Evolutionary conservation across 495 filamentous ascomycete genomes (phyloP).

Genomic region (Xylona heveae): DNA sequence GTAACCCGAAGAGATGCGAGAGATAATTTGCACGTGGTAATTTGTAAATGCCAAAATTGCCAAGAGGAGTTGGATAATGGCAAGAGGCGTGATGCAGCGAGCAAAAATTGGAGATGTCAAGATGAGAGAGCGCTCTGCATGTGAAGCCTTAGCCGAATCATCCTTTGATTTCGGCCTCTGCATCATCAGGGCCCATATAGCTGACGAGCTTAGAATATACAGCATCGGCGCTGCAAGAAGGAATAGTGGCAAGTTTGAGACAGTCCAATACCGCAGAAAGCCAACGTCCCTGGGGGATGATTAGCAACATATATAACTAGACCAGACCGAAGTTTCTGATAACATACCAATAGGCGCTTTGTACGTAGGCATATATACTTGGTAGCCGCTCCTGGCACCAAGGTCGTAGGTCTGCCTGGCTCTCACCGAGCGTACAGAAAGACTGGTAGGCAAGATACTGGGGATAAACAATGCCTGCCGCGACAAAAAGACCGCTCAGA

Average conservation of each 20-base stretch:
- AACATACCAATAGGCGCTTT: slow-evolving; percentile 68
- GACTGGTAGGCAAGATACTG: slow-evolving; percentile 53
- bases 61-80: slow-evolving; percentile 59
- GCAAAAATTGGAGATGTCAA: too few species aligned
- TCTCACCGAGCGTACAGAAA: slow-evolving; percentile 31
- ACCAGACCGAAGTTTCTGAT: slow-evolving; percentile 1
- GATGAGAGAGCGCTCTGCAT: too few species aligned
- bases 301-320: slow-evolving; percentile 1
- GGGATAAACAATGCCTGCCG: slow-evolving; percentile 41
- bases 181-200: slow-evolving; percentile 22
- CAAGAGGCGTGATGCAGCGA: too few species aligned
- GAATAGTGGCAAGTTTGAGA: slow-evolving; percentile 75
- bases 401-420: slow-evolving; percentile 19
- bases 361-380: slow-evolving; percentile 82
- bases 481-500: slow-evolving; percentile 44
- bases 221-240: slow-evolving; percentile 64
- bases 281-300: slow-evolving; percentile 48
- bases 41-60: slow-evolving; percentile 47
- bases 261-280: slow-evolving; percentile 76
- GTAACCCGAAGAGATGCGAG: slow-evolving; percentile 70
- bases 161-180: background rate
- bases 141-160: too few species aligned
- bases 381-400: slow-evolving; percentile 59
- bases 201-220: slow-evolving; percentile 39
- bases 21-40: slow-evolving; percentile 89